phyloP scores from a whole-genome alignment of 495 filamentous ascomycete genomes.

The Aspergillus bridgeri region DNA sequence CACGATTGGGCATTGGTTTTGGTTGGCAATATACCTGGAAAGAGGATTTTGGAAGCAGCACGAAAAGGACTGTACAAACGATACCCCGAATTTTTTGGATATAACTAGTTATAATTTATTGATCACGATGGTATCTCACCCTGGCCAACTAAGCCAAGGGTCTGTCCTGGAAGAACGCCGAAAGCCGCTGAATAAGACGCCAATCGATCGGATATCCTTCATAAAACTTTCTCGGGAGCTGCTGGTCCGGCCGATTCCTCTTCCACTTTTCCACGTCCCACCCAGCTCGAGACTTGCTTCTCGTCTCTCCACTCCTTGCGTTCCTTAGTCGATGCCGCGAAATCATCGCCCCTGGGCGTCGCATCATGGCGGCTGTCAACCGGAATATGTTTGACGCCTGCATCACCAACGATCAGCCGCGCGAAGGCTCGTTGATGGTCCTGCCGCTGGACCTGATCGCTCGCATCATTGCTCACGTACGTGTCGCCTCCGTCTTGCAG shows the following conservation, averaged over 20 bases:
- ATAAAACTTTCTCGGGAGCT: neutral
- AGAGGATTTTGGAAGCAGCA: neutral
- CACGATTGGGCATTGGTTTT: neutral
- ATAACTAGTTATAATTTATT: too few relatives aligned
- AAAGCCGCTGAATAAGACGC: neutral
- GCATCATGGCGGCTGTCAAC: constrained; percentile 47
- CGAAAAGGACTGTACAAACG: neutral
- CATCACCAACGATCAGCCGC: constrained; percentile 31
- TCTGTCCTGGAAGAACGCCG: too few relatives aligned
- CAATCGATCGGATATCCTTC: neutral
- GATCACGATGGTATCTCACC: too few relatives aligned
- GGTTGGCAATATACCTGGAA: neutral
- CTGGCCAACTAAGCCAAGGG: too few relatives aligned
- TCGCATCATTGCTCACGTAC: constrained; percentile 52
- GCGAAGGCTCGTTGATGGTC: constrained; percentile 37
- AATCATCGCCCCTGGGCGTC: constrained; percentile 27
- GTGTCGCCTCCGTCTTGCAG: constrained; percentile 14
- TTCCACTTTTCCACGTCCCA: constrained; percentile 14
- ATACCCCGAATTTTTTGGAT: neutral
- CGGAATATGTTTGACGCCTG: constrained; percentile 47
- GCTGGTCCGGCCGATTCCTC: neutral
- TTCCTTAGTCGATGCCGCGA: constrained; percentile 30
- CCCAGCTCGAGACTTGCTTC: neutral
- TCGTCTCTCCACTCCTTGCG: constrained; percentile 1
- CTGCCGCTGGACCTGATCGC: constrained; percentile 58